Evolutionary conservation across 805 yeast genomes (phyloP), one percentile per base, ranked within the genome.

Genomic region (Saturnispora saitoi): DNA sequence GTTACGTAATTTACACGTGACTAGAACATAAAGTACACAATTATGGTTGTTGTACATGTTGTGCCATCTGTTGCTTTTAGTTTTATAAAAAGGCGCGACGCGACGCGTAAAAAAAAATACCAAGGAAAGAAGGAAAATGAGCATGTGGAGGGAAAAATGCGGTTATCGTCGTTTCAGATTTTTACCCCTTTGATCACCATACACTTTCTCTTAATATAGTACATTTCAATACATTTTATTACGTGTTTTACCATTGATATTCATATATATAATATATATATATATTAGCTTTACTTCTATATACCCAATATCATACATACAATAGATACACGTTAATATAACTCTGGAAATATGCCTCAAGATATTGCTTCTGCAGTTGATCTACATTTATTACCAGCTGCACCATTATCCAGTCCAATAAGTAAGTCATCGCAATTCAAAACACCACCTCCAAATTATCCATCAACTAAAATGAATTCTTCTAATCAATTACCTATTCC

Each of bases 341-440:
- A 6, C 28, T 24, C 8, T 24, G 28, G 28, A 24, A 24, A 24
- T 24, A 24, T 24, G 28, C 28, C 28, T 9, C 28, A 24, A 24
- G 28, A 6, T 24, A 24, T 6, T 24, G 8, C 28, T 24, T 6
- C 20, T 4, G 11, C 32, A 22, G 32, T 46, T 24, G 11, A 42
- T 12, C 29, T n/a, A n/a, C 49, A 36, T 2, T 39, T 52, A 31
- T 17, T 54, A 14, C 62, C 63, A 29, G 53, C 63, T 15, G 57
- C 62, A 19, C 55, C 52, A 22, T 51, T 59, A n/a, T 45, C 55
- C 26, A 58, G 63, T 42, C 66, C 66, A 5, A 48, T 53, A 12
- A 60, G 56, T 46, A 58, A 44, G 48, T 47, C 56, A 26, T 59
- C 54, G 20, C 64, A 59, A 44, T 51, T 60, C 48, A 58, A 61